Evolutionary conservation across 2,329 filamentous ascomycete genomes (phyloP), one percentile per base, ranked within the genome.

Genomic region (Huntiella savannae): DNA sequence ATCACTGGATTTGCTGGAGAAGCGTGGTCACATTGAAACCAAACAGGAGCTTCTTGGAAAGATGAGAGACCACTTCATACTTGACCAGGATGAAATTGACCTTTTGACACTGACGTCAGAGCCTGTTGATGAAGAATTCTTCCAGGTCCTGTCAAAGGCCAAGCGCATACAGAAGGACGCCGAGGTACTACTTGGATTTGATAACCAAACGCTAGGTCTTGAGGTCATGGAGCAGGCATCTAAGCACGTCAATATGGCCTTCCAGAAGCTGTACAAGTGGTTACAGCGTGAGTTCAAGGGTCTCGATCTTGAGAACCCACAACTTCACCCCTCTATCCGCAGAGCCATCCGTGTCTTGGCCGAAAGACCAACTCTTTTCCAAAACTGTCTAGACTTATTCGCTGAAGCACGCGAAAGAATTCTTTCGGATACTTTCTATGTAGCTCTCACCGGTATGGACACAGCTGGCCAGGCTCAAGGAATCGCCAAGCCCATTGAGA

Each of bases 181-280:
- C 55, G 82, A 95, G 58, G 69, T 93, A 32, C 66, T 98, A 4
- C 74, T 98, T 1, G 88, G 87, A 2, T 83, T 86, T 28, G 87
- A 95, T 59, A 84, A 86, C 54, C 87, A 96, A 61, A 78, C 79
- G 6, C 65, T 95, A 0, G 91, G 88, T 0, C 67, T 92, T 3
- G 87, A 96, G 55, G 73, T 96, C 42, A 87, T 96, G 70, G 88
- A 95, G 52, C 77, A 88, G 59, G 88, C 79, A 47, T 87, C 86
- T 0, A 85, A 84, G 49, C 77, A 84, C 51, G 70, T 98, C 43
- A 91, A 94, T 56, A 71, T 79, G 12, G 88, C 84, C 4, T 98
- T 91, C 55, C 88, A 98, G 58, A 98, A 95, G 58, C 71, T 98
- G 2, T 95, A 93, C 62, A 78, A 84, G 55, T 98, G 88, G 88